These are phyloP conservation scores for Umbelopsis vinacea DNA, from an alignment of 192 early-diverging fungal species.

Conservation along the genomic window DNA sequence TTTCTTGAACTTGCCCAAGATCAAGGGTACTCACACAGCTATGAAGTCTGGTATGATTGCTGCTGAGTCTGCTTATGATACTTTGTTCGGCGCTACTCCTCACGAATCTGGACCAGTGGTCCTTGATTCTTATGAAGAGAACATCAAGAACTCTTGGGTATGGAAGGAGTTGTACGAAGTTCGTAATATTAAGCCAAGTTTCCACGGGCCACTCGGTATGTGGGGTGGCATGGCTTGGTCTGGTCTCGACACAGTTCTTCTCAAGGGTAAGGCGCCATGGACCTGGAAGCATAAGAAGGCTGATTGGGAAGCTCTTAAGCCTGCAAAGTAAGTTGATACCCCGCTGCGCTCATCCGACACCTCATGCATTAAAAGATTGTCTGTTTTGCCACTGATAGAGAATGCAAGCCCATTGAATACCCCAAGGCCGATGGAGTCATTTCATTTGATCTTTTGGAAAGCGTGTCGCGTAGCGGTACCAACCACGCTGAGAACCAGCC, in stretches of 20 bases:
- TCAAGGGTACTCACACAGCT: conserved; percentile 99
- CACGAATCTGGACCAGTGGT: conserved; percentile 65
- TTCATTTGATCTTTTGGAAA: conserved; percentile 94
- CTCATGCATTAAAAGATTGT: conserved; percentile 2
- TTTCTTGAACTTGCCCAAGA: conserved; percentile 97
- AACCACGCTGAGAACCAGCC: conserved; percentile 96
- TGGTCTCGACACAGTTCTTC: conserved; percentile 86
- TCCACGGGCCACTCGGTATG: conserved; percentile 86
- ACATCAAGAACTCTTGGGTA: conserved; percentile 86
- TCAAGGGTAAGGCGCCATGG: conserved; percentile 92
- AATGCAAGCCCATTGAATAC: conserved; percentile 87
- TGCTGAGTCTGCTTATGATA: conserved; percentile 85
- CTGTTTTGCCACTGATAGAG: conserved; percentile 32
- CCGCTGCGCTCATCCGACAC: not conserved
- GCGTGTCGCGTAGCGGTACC: conserved; percentile 90
- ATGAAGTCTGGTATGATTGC: conserved; percentile 99
- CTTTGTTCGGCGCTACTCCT: conserved; percentile 50
- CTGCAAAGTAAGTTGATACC: conserved; percentile 52
- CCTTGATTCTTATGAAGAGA: conserved; percentile 78
- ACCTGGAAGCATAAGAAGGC: conserved; percentile 88
- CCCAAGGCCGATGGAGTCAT: conserved; percentile 97
- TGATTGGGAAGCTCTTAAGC: conserved; percentile 79
- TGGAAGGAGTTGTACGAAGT: conserved; percentile 90
- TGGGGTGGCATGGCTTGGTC: conserved; percentile 87
- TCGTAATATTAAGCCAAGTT: conserved; percentile 92